phyloP scores from a whole-genome alignment of 441 rosid genomes.

The Flueggea neowawraea region DNA sequence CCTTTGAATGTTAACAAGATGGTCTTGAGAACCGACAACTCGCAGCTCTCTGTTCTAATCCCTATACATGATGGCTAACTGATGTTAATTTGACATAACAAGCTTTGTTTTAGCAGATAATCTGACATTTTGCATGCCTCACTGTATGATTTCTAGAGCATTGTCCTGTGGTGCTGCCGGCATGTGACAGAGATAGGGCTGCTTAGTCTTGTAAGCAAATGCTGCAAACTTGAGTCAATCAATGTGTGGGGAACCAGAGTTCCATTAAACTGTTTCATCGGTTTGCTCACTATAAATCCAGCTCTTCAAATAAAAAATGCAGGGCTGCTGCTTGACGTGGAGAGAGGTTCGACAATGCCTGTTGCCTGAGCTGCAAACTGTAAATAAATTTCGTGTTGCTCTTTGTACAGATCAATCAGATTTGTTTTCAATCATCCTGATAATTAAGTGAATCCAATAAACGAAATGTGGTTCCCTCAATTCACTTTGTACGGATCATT shows the following conservation, averaged over 20 bases:
- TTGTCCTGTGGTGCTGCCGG: slow-evolving; percentile 89
- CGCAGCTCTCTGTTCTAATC: no score
- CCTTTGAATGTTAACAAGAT: background rate
- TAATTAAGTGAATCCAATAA: background rate
- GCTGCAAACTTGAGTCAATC: slow-evolving; percentile 67
- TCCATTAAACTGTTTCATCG: slow-evolving; percentile 60
- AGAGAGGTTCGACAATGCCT: slow-evolving; percentile 30
- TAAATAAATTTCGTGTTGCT: background rate
- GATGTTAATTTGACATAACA: no score
- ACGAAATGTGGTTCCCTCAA: background rate
- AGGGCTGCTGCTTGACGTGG: slow-evolving; percentile 30
- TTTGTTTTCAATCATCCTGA: background rate
- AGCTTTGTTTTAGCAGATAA: background rate
- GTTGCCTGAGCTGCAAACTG: slow-evolving; percentile 25
- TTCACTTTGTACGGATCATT: background rate
- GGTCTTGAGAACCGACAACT: no score
- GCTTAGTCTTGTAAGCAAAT: slow-evolving; percentile 56
- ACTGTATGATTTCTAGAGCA: slow-evolving; percentile 36
- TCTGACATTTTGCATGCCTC: background rate
- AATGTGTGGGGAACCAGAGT: slow-evolving; percentile 86
- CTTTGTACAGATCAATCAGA: slow-evolving; percentile 8
- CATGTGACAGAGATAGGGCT: slow-evolving; percentile 79
- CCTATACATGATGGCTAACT: no score
- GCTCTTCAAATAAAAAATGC: slow-evolving; percentile 68
- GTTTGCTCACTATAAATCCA: slow-evolving; percentile 62